Base-by-base conservation (phyloP, 2,329 filamentous ascomycete genomes). In the Pseudopyricularia cyperi region DNA sequence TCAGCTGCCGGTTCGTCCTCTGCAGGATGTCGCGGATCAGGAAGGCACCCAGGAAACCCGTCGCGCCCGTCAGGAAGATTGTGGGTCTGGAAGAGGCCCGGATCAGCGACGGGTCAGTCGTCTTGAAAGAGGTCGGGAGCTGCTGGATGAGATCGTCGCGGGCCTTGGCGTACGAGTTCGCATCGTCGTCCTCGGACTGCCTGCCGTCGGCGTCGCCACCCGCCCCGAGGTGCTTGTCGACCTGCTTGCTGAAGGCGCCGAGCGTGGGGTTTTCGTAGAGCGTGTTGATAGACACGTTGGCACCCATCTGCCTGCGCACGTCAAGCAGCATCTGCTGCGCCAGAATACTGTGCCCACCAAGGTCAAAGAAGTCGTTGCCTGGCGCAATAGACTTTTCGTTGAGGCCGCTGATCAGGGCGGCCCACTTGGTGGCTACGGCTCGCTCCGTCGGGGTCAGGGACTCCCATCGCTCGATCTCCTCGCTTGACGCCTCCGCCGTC, bases 21-120 rank as follows among this genome's bases (percentile, higher is more conserved):
- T 77, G 76, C 1, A 96, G 73, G 1, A 95, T 67, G 52, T 95
- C 87, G 52, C 77, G 77, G 32, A 94, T 71, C 11, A 96, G 72
- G 61, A 89, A 94, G 0, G 87, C 78, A 28, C 90, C 90, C 19
- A 96, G 68, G 72, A 96, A 96, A 2, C 90, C 90, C 5, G 90
- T 96, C 4, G 87, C 89, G 44, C 91, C 89, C 3, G 90, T 96
- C 5, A 96, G 69, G 65, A 96, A 86, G 11, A 93, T 74, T 0
- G 83, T 89, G 55, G 70, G 54, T 53, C 66, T 55, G 56, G 65
- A 59, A 12, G 64, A 57, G 14, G 61, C 46, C 3, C 57, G 55
- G 26, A 65, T 59, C n/a, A 58, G 53, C 7, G 54, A 54, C 24
- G 60, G 47, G 47, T 64, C 57, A 6, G 63, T 53, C 11, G 56